Percentiles rank a stretch among this genome's conserved stretches.
These are phyloP conservation scores for Herpetospermum pedunculosum DNA, from an alignment of 306 rosid species.

Conservation along the genomic window DNA sequence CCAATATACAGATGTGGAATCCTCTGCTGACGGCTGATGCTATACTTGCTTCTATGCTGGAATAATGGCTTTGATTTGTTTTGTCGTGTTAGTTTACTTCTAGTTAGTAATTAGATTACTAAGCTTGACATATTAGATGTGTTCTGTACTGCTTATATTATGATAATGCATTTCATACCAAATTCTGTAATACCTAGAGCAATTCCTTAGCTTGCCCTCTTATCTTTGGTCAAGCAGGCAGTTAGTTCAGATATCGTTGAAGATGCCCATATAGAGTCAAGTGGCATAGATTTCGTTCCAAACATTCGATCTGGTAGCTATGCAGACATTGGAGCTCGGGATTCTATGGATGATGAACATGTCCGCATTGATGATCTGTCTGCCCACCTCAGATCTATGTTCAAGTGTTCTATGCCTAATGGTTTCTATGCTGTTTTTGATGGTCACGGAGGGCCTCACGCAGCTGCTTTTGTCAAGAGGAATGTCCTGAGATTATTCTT, in stretches of 20 bases:
- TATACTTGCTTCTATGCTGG: neutral
- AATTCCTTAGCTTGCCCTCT: neutral
- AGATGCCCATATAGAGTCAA: conserved; percentile 30
- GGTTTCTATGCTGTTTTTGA: conserved; percentile 90
- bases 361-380: conserved; percentile 68
- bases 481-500: conserved; percentile 69
- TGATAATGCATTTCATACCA: neutral
- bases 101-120: neutral
- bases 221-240: conserved; percentile 28
- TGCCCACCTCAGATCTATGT: conserved; percentile 42
- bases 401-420: conserved; percentile 35
- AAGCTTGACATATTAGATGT: neutral
- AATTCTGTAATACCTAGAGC: neutral
- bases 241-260: conserved; percentile 33
- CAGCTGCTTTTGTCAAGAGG: conserved; percentile 69
- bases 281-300: conserved; percentile 40
- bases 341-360: conserved; percentile 88
- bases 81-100: neutral
- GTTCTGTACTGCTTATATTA: neutral
- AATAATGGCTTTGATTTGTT: neutral
- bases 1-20: neutral
- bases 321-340: conserved; percentile 57
- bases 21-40: neutral
- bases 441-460: conserved; percentile 92
- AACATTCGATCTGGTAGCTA: conserved; percentile 67